A percentile compares a stretch with the other conserved stretches of the same genome.
Evolutionary conservation across 495 filamentous ascomycete genomes (phyloP).

Genomic region (Hypoxylon crocopeplum): DNA sequence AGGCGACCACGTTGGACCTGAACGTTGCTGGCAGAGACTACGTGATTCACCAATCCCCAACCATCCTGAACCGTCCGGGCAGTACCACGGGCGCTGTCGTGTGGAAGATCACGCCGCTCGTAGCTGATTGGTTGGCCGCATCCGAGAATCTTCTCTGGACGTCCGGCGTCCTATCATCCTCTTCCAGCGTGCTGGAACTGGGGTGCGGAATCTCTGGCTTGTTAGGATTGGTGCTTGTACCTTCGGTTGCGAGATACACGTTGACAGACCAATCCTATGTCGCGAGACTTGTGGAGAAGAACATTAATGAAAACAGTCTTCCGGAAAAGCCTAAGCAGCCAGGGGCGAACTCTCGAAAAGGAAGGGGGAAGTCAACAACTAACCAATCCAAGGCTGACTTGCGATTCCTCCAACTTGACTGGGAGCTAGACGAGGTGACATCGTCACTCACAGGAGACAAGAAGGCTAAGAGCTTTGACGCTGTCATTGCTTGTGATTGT

Average conservation of each 20-base stretch:
- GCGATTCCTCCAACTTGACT: constrained; percentile 66
- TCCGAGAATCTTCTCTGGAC: constrained; percentile 70
- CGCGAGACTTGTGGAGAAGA: constrained; percentile 72
- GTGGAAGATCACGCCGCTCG: constrained; percentile 90
- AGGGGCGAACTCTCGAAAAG: constrained; percentile 21
- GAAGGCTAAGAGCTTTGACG: constrained; percentile 56
- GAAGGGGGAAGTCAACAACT: constrained; percentile 27
- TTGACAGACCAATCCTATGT: constrained; percentile 93
- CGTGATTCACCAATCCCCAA: constrained; percentile 84
- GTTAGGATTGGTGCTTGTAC: constrained; percentile 69
- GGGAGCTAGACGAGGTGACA: constrained; percentile 65
- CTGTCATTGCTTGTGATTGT: constrained; percentile 83
- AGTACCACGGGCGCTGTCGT: constrained; percentile 87
- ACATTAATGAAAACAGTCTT: constrained; percentile 68
- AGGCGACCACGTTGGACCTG: constrained; percentile 68
- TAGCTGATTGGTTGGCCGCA: constrained; percentile 80
- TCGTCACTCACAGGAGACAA: constrained; percentile 43
- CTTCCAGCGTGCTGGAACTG: constrained; percentile 76
- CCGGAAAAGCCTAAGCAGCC: not conserved
- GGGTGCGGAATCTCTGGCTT: constrained; percentile 87
- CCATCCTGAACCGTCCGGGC: constrained; percentile 73
- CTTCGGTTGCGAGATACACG: constrained; percentile 68
- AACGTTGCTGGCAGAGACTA: constrained; percentile 73
- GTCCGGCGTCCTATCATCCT: constrained; percentile 57
- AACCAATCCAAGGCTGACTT: constrained; percentile 42